phyloP scores from a whole-genome alignment of 306 rosid genomes.

The Inga leiocalycina region DNA sequence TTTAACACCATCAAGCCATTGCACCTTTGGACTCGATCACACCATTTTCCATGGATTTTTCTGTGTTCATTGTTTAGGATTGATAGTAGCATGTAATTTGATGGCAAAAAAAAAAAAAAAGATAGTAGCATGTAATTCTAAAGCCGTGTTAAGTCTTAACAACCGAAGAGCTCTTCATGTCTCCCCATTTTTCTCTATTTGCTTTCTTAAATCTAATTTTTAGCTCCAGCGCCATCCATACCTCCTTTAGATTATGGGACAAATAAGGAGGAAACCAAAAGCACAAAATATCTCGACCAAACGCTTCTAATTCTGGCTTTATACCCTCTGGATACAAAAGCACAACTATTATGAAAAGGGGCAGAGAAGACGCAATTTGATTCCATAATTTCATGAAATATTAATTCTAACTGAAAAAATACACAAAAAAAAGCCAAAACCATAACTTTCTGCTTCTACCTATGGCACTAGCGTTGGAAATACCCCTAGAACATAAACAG shows the following conservation, averaged over 20 bases:
- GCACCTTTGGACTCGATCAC: no score
- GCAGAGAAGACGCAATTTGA: neutral
- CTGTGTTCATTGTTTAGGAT: neutral
- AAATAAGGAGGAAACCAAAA: neutral
- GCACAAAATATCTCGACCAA: neutral
- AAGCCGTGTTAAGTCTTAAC: neutral
- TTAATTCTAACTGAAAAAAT: conserved; percentile 22
- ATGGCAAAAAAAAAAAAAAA: no score
- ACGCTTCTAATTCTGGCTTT: neutral
- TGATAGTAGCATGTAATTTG: neutral
- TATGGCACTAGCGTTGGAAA: conserved; percentile 22
- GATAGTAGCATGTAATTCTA: neutral
- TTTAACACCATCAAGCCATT: no score
- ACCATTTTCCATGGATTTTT: no score
- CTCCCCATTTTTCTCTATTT: neutral
- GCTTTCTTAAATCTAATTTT: neutral
- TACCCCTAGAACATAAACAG: conserved; percentile 32
- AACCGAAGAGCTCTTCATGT: neutral
- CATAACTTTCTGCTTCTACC: neutral
- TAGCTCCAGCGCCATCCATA: neutral
- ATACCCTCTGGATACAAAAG: neutral
- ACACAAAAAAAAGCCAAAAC: neutral
- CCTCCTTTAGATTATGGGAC: no score
- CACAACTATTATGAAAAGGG: neutral
- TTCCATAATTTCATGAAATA: conserved; percentile 19